A percentile compares a stretch with the other conserved stretches of the same genome.
phyloP scores from a whole-genome alignment of 352 stramenopile species.

The Phytophthora constricta region DNA sequence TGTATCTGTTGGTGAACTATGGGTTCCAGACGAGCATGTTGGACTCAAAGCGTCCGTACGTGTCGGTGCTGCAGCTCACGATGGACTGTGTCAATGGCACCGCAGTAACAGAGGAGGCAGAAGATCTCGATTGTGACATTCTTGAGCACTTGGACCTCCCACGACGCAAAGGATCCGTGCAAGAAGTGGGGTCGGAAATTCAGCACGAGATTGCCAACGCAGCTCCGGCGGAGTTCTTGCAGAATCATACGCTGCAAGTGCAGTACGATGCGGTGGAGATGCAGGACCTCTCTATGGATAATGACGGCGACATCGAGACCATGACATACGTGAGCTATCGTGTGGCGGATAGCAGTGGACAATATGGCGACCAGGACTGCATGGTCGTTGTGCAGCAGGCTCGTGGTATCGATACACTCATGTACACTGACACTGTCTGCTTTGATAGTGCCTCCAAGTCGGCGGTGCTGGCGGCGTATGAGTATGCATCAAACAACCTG shows the following conservation, averaged over 20 bases:
- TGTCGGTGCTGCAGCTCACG: slow-evolving; percentile 57
- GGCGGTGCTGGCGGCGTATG: slow-evolving; percentile 31
- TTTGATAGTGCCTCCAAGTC: slow-evolving; percentile 43
- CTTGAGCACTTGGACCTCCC: slow-evolving; percentile 64
- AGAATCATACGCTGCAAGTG: slow-evolving; percentile 50
- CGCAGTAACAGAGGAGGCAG: slow-evolving; percentile 16
- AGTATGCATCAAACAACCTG: slow-evolving; percentile 49
- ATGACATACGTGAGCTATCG: slow-evolving; percentile 69
- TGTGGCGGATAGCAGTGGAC: slow-evolving; percentile 28
- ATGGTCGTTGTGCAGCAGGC: slow-evolving; percentile 59
- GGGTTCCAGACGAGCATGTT: slow-evolving; percentile 66
- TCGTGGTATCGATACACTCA: slow-evolving; percentile 50
- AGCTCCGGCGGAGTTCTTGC: slow-evolving; percentile 40
- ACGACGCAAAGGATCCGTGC: slow-evolving; percentile 49
- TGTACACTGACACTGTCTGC: slow-evolving; percentile 63
- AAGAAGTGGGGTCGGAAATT: slow-evolving; percentile 43
- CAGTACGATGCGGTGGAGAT: slow-evolving; percentile 62
- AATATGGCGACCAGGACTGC: slow-evolving; percentile 48
- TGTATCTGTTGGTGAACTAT: slow-evolving; percentile 67
- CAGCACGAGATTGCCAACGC: slow-evolving; percentile 53
- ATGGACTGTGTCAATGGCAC: slow-evolving; percentile 64
- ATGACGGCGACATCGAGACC: slow-evolving; percentile 23
- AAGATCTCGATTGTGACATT: slow-evolving; percentile 54
- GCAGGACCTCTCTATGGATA: slow-evolving; percentile 41
- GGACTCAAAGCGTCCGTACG: slow-evolving; percentile 56